These are phyloP conservation scores for Poa pratensis DNA, from an alignment of 176 grass and related monocot species.

Conservation along the genomic window DNA sequence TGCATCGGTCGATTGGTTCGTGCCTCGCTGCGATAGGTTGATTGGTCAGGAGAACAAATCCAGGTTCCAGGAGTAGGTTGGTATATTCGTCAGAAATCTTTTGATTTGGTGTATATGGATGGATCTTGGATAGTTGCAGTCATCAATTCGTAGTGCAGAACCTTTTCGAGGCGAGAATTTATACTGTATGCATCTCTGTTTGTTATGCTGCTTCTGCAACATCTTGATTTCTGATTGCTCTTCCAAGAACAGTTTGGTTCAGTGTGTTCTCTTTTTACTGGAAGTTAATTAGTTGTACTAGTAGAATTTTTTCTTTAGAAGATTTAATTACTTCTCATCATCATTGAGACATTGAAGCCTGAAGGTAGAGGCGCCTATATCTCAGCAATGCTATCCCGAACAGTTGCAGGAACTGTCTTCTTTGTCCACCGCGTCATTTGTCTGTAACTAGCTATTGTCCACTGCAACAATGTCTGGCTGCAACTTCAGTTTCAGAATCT, in stretches of 20 bases:
- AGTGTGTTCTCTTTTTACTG: background rate
- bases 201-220: background rate
- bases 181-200: background rate
- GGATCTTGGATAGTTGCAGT: background rate
- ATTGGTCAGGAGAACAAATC: background rate
- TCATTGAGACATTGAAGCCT: background rate
- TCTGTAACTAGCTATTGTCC: background rate
- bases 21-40: slow-evolving; percentile 13
- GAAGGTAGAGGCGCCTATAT: background rate
- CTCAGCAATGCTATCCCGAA: background rate
- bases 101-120: background rate
- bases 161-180: background rate
- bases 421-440: background rate
- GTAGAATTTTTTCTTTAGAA: background rate
- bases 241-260: background rate
- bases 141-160: background rate
- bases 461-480: background rate
- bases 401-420: background rate
- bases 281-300: background rate
- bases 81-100: background rate
- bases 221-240: background rate
- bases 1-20: background rate
- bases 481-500: background rate
- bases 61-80: too few relatives aligned
- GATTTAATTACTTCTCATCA: background rate